Base-by-base conservation (phyloP, 306 rosid species). In the Fragaria vesca region DNA sequence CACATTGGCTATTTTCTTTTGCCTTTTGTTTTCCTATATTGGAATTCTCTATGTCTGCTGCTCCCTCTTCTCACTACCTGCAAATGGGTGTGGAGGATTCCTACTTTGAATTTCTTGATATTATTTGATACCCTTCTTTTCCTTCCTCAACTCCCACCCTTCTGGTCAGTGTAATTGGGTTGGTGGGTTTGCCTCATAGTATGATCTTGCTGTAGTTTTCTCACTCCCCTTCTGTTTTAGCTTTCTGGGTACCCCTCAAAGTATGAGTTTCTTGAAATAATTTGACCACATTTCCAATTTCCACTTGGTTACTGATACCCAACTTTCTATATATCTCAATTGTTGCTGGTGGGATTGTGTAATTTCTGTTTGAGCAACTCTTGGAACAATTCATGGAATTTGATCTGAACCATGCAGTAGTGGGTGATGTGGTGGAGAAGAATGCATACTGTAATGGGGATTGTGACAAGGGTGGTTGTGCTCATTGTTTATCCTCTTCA, bases 381-480 rank as follows among this genome's bases (percentile, higher is more conserved):
- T 60, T 50, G 80, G 81, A 81, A 46, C 75, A 76, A 82, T 92
- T 90, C 93, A 94, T 94, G 98, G 98, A 92, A 92, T 90, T 94
- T 94, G 97, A 92, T 92, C 93, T 92, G 92, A 94, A 92, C 89
- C 91, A 92, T 90, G 86, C 88, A 79, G 87, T 87, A 81, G 91
- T 81, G 87, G 76, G 73, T 78, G 97, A 90, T 34, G 69, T 32
- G 89, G 87, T 74, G 86, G 93, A 87, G 81, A 91, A 92, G 87
- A 87, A 79, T 81, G 88, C 71, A 65, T 58, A 30, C 67, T 90
- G 97, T 78, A 86, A 88, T 84, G 94, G 87, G 67, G 90, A 83
- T 54, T 94, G 91, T 84, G 88, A 84, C 42, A 88, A 91, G 69
- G 83, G 75, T 12, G 47, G 85, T 73, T 89, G 91, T 81, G 90